Conservation (phyloP, 1,284 basidiomycete species). For the Wallemia ichthyophaga region DNA sequence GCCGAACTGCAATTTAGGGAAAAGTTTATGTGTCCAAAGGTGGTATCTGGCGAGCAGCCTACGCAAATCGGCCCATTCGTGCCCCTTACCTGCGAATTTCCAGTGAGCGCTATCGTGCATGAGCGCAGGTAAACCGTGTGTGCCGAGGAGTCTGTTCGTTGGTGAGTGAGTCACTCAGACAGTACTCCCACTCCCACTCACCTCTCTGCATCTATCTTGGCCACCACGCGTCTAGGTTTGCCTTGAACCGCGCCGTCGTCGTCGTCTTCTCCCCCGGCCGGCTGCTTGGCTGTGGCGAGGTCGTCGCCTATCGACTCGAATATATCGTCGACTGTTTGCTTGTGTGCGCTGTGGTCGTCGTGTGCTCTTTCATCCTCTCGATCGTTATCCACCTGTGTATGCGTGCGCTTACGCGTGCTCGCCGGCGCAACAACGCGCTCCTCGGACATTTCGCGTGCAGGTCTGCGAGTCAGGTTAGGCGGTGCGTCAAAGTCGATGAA, state of each 20-base stretch:
- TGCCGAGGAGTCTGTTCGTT: slow-evolving; percentile 25
- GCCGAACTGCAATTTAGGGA: slow-evolving; percentile 50
- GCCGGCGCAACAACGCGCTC: no score
- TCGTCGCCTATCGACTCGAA: slow-evolving; percentile 27
- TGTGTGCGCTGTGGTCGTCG: no score
- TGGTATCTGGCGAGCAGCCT: slow-evolving; percentile 52
- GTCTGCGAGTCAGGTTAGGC: no score
- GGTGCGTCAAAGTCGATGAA: neutral
- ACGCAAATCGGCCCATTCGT: slow-evolving; percentile 67
- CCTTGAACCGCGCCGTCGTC: slow-evolving; percentile 16
- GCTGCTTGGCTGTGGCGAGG: no score
- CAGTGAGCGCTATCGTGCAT: slow-evolving; percentile 40
- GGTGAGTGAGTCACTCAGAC: neutral
- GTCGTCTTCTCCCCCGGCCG: no score
- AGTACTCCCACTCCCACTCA: no score
- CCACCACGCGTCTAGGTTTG: slow-evolving; percentile 24
- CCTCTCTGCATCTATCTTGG: slow-evolving; percentile 37
- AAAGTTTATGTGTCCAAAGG: slow-evolving; percentile 71
- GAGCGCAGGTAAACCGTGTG: slow-evolving; percentile 43
- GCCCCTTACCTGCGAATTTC: slow-evolving; percentile 51
- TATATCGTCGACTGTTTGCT: slow-evolving; percentile 30
- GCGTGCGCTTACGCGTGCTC: no score
- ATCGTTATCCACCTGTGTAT: no score
- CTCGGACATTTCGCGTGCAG: no score
- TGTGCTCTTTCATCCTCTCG: no score